These are phyloP conservation scores for Oehlia diaphana DNA, from an alignment of 192 early-diverging fungal species.

Conservation along the genomic window DNA sequence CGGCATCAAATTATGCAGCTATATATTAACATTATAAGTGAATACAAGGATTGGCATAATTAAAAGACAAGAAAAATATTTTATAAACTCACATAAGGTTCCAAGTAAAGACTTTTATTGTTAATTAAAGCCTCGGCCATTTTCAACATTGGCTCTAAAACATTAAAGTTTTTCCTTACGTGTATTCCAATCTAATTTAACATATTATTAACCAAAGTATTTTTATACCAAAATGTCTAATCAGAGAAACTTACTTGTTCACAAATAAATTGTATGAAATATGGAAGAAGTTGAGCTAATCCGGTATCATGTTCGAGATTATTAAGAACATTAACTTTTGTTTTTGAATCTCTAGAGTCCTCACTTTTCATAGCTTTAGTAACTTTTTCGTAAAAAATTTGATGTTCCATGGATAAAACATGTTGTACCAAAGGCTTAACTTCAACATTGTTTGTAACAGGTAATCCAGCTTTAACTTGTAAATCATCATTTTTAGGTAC, in stretches of 20 bases:
- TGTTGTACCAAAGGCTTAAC: conserved; percentile 82
- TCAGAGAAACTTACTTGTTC: conserved; percentile 58
- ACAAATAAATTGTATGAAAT: conserved; percentile 91
- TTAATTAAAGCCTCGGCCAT: conserved; percentile 77
- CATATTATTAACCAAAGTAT: not conserved
- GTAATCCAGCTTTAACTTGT: not conserved
- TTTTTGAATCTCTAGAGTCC: conserved; percentile 49
- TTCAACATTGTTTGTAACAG: conserved; percentile 33
- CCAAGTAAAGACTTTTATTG: conserved; percentile 88
- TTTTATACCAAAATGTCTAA: not conserved
- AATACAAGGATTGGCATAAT: not conserved
- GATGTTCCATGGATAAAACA: conserved; percentile 89
- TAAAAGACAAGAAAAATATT: not conserved
- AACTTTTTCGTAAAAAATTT: conserved; percentile 92
- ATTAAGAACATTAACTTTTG: conserved; percentile 78
- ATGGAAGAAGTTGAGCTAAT: conserved; percentile 91
- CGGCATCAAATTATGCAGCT: conserved; percentile 96
- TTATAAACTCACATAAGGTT: conserved; percentile 78
- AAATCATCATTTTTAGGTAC: conserved; percentile 1
- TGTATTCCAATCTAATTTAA: conserved; percentile 69
- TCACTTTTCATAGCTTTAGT: conserved; percentile 73
- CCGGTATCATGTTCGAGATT: conserved; percentile 88
- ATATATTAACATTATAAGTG: conserved; percentile 11
- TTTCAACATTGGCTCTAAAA: conserved; percentile 75
- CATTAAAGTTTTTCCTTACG: conserved; percentile 64